A percentile compares a stretch with the other conserved stretches of the same genome.
Evolutionary conservation across 148 eudicot genomes (phyloP).

Genomic region (Talinum fruticosum): DNA sequence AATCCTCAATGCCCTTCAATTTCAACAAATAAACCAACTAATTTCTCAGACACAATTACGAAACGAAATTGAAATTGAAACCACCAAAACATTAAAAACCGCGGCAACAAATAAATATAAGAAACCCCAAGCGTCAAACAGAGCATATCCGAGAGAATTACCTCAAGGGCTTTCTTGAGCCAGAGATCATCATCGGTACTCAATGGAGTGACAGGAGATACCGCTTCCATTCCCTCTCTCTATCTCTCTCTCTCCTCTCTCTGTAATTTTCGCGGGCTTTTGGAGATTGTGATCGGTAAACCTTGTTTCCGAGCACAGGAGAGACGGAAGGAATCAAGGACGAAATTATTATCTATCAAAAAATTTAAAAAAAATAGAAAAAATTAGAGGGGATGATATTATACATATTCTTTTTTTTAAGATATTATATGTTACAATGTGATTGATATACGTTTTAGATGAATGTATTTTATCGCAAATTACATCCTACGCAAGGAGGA

Average conservation of each 20-base stretch:
- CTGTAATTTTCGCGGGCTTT: constrained; percentile 13
- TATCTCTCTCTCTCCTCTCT: too few relatives aligned
- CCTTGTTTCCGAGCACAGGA: too few relatives aligned
- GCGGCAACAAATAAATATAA: background rate
- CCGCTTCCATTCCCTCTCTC: constrained; percentile 45
- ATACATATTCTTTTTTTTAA: too few relatives aligned
- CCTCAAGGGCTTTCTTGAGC: constrained; percentile 71
- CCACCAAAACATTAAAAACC: background rate
- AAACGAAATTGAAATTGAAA: too few relatives aligned
- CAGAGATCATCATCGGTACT: constrained; percentile 63
- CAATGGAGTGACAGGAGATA: constrained; percentile 47
- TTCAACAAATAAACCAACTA: background rate
- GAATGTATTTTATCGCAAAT: too few relatives aligned
- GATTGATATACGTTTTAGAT: too few relatives aligned
- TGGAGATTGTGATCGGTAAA: background rate
- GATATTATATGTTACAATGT: too few relatives aligned
- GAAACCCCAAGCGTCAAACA: background rate
- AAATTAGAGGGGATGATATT: too few relatives aligned
- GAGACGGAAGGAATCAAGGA: background rate
- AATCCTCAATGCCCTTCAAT: background rate
- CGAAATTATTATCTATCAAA: too few relatives aligned
- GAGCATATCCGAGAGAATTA: background rate
- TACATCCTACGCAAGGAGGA: too few relatives aligned
- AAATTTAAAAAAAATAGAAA: too few relatives aligned
- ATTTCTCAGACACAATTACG: background rate